Conservation (phyloP, 1,139 yeast species). For the Nakaseomyces nivariensis region DNA sequence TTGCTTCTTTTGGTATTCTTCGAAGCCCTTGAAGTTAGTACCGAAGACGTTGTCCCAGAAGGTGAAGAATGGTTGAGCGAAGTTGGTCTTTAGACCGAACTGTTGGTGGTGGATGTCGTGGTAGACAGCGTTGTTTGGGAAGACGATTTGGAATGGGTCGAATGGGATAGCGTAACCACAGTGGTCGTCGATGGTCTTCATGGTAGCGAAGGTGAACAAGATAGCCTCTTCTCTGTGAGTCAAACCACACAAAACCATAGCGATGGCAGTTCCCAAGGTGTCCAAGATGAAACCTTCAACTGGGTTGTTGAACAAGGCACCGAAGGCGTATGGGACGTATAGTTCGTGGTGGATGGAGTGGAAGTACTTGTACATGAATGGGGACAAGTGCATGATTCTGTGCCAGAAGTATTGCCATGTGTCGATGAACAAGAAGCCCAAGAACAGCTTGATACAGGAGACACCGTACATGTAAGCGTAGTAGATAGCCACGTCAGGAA, state of each 20-base stretch:
- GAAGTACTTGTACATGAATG: constrained; percentile 61
- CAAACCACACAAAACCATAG: constrained; percentile 51
- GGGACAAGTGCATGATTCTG: constrained; percentile 77
- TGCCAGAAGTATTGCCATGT: constrained; percentile 94
- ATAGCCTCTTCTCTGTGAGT: constrained; percentile 68
- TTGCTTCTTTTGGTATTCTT: constrained; percentile 48
- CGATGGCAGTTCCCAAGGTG: constrained; percentile 85
- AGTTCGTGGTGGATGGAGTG: constrained; percentile 92
- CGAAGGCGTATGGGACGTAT: constrained; percentile 93
- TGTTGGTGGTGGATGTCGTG: constrained; percentile 97
- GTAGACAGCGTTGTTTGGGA: constrained; percentile 91
- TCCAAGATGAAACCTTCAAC: constrained; percentile 88
- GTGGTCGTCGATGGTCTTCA: constrained; percentile 96
- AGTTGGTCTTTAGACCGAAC: constrained; percentile 89
- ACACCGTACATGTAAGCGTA: constrained; percentile 49
- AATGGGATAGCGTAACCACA: constrained; percentile 90
- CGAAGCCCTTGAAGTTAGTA: constrained; percentile 63
- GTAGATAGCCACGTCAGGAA: constrained; percentile 41
- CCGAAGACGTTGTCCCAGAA: constrained; percentile 74
- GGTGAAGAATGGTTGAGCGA: constrained; percentile 93
- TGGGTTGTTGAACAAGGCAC: constrained; percentile 90
- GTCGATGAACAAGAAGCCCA: constrained; percentile 71
- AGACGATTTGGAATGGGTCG: constrained; percentile 78
- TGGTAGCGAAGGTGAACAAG: constrained; percentile 75
- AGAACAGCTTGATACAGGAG: constrained; percentile 43